These are phyloP conservation scores for Lactarius deliciosus DNA, from an alignment of 768 basidiomycete species.

Conservation along the genomic window DNA sequence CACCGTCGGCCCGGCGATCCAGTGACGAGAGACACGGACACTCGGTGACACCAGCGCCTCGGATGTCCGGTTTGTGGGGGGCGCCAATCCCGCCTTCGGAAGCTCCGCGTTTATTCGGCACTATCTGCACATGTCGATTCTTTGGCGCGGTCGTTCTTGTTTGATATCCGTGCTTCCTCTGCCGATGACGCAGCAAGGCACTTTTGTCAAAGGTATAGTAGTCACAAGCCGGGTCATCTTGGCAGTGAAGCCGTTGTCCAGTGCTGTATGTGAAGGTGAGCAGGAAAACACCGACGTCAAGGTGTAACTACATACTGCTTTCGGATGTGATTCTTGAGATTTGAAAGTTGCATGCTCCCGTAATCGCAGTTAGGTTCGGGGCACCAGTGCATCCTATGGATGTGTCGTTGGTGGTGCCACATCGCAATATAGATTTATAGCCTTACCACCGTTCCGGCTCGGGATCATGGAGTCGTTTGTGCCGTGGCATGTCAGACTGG, in stretches of 20 bases:
- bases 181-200: constrained; percentile 25
- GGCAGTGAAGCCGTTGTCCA: constrained; percentile 24
- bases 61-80: constrained; percentile 4
- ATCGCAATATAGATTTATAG: constrained; percentile 2
- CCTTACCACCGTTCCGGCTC: constrained; percentile 26
- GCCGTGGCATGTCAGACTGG: constrained; percentile 30
- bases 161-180: constrained; percentile 25
- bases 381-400: constrained; percentile 25
- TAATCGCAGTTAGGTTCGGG: constrained; percentile 25
- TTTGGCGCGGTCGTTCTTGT: constrained; percentile 21
- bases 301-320: constrained; percentile 15
- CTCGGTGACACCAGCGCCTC: not conserved
- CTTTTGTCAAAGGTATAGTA: constrained; percentile 26
- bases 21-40: constrained; percentile 3
- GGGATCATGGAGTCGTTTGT: constrained; percentile 30
- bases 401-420: constrained; percentile 2
- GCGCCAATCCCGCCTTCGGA: not conserved
- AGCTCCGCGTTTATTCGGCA: not conserved
- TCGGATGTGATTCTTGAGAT: constrained; percentile 25
- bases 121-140: constrained; percentile 1
- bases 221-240: constrained; percentile 16
- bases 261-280: constrained; percentile 16
- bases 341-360: constrained; percentile 26
- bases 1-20: not conserved
- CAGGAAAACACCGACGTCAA: not conserved